Evolutionary conservation across 2,329 filamentous ascomycete genomes (phyloP).

Genomic region (Sarocladium brachiariae): DNA sequence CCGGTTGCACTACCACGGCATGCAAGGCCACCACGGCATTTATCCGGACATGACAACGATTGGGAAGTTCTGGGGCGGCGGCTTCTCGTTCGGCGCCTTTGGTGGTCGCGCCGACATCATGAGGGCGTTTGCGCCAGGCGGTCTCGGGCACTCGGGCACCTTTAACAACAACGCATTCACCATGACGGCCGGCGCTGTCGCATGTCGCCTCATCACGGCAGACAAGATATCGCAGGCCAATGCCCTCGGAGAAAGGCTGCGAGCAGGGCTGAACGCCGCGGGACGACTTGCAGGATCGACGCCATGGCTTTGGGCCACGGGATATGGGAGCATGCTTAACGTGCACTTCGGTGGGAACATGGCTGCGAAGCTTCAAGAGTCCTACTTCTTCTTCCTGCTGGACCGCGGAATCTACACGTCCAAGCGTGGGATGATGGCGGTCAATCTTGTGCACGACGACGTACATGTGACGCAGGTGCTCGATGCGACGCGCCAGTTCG

Average conservation of each 20-base stretch:
- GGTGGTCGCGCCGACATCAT: slow-evolving; percentile 55
- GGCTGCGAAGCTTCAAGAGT: not conserved
- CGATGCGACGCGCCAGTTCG: not conserved
- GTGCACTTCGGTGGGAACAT: not conserved
- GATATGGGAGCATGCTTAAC: not conserved
- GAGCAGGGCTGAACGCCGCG: not conserved
- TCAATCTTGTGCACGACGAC: not conserved
- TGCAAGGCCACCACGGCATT: slow-evolving; percentile 34
- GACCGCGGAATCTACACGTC: not conserved
- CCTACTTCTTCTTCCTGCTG: not conserved
- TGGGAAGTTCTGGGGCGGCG: slow-evolving; percentile 62
- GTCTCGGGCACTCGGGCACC: slow-evolving; percentile 49
- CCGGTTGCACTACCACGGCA: slow-evolving; percentile 43
- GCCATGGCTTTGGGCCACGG: not conserved
- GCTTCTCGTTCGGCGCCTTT: slow-evolving; percentile 60
- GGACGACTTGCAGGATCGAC: not conserved
- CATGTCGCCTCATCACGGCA: not conserved
- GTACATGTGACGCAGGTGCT: not conserved
- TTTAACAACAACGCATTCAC: slow-evolving; percentile 59
- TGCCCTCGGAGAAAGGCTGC: not conserved
- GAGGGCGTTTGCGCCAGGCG: slow-evolving; percentile 44
- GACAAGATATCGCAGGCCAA: not conserved
- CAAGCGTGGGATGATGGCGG: not conserved
- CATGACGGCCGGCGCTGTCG: not conserved
- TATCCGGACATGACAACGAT: slow-evolving; percentile 56